Conservation (phyloP, 2,329 filamentous ascomycete genomes). For the Harringtonia lauricola region DNA sequence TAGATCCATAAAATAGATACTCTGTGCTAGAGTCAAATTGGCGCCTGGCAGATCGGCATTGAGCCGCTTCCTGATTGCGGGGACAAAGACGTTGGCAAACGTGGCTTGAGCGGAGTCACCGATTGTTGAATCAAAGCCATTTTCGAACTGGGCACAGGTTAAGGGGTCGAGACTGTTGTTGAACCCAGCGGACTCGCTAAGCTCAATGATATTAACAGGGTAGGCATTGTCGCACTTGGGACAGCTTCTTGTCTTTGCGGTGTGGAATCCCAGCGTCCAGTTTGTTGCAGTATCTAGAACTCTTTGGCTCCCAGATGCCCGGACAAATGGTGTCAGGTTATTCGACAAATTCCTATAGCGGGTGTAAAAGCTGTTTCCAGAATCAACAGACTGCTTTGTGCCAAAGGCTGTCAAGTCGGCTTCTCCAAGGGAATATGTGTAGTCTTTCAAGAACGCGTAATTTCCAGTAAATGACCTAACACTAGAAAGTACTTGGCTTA, state of each 20-base stretch:
- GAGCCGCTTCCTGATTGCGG: conserved; percentile 55
- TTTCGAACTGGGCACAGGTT: conserved; percentile 52
- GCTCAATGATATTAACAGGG: conserved; percentile 39
- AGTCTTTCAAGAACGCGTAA: conserved; percentile 61
- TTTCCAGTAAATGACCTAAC: conserved; percentile 46
- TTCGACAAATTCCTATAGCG: conserved; percentile 56
- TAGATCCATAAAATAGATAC: conserved; percentile 71
- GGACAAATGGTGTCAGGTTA: conserved; percentile 31
- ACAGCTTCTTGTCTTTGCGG: conserved; percentile 29
- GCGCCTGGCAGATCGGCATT: conserved; percentile 58
- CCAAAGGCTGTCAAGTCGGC: conserved; percentile 50
- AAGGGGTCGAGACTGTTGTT: conserved; percentile 73
- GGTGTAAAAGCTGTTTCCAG: conserved; percentile 63
- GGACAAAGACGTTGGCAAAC: conserved; percentile 54
- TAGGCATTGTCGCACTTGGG: conserved; percentile 3
- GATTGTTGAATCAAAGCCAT: conserved; percentile 35
- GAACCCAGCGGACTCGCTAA: conserved; percentile 51
- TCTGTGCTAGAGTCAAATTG: conserved; percentile 50
- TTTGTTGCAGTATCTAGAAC: conserved; percentile 51
- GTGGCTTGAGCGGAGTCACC: conserved; percentile 37
- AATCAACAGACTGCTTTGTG: conserved; percentile 57
- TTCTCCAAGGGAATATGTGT: conserved; percentile 50
- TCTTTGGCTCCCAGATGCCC: conserved; percentile 25
- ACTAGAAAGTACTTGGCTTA: conserved; percentile 51
- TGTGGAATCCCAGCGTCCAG: conserved; percentile 65